These are phyloP conservation scores for Boletus coccyginus DNA, from an alignment of 768 basidiomycete species.

Conservation along the genomic window DNA sequence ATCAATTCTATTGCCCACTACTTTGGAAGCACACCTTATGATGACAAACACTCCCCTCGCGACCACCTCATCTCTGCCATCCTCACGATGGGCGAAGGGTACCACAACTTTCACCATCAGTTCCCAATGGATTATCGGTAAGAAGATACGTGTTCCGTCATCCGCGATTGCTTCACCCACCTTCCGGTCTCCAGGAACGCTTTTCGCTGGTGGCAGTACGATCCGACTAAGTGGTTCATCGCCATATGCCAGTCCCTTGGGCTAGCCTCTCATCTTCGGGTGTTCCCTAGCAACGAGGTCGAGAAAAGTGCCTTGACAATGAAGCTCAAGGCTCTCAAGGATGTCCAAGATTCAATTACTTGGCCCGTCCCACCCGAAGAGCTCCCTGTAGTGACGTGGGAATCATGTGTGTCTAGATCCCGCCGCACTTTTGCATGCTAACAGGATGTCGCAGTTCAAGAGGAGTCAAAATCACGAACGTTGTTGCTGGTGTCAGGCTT, in stretches of 20 bases:
- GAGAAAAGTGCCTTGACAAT: slow-evolving; percentile 78
- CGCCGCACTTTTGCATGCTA: not conserved
- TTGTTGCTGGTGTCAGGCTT: slow-evolving; percentile 80
- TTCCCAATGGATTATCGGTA: slow-evolving; percentile 71
- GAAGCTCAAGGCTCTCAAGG: slow-evolving; percentile 73
- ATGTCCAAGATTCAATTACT: slow-evolving; percentile 54
- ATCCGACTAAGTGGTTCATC: slow-evolving; percentile 83
- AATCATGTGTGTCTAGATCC: slow-evolving; percentile 55
- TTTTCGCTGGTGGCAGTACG: slow-evolving; percentile 68
- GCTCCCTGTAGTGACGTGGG: slow-evolving; percentile 80
- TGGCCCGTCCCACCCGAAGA: slow-evolving; percentile 61
- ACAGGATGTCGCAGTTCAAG: slow-evolving; percentile 47
- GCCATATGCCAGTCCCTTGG: slow-evolving; percentile 56
- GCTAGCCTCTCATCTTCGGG: slow-evolving; percentile 75
- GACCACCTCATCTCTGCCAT: slow-evolving; percentile 81
- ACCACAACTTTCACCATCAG: slow-evolving; percentile 81
- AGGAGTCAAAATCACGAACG: slow-evolving; percentile 60
- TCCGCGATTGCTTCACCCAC: slow-evolving; percentile 5
- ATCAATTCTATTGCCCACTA: slow-evolving; percentile 89
- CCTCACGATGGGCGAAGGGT: slow-evolving; percentile 70
- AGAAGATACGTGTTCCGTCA: not conserved
- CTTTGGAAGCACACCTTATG: slow-evolving; percentile 77
- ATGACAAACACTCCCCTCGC: slow-evolving; percentile 73
- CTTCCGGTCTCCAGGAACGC: slow-evolving; percentile 51
- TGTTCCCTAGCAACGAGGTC: slow-evolving; percentile 89